Base-by-base conservation (phyloP, 1,284 basidiomycete genomes). In the Blastosporella zonata region DNA sequence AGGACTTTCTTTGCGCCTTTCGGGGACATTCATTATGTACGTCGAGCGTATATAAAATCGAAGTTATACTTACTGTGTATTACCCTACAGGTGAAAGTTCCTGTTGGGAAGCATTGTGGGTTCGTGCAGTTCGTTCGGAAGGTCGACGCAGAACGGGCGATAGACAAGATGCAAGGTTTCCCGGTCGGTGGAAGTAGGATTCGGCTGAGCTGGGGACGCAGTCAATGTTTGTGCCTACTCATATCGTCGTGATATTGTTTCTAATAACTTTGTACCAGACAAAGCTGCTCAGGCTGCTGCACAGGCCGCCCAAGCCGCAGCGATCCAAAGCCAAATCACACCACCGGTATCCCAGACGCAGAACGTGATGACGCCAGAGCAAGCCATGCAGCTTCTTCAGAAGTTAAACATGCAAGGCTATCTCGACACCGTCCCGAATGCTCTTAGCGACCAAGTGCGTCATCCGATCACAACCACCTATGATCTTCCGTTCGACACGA, bases 151-250 rank as follows among this genome's bases (percentile, higher is more conserved):
- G 92, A 96, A 64, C 77, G 81, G 21, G 93, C 94, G 2, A 97
- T 97, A 57, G 89, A 93, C 67, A 90, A 90, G 67, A 94, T 97
- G 93, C 93, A 97, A 70, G 93, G 92, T 18, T 97, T 94, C 66
- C 91, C 90, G 5, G 87, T 97, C 57, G 90, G 91, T 38, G 92
- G 92, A 10, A 93, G 91, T 54, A 78, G 90, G 56, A 93, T 97
- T 58, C 79, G 93, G 34, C 69, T 97, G 49, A 93, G 90, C 62
- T 97, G 93, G 93, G 93, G 94, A 23, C 78, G 93, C 37, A 90
- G 87, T 67, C 90, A 93, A 79, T 90, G 90, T 92, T 61, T 55
- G 85, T 71, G 18, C 20, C 43, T 23, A 22, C 41, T 27, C 15
- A 21, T 27, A 17, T 4, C 9, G 34, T 47, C n/a, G 23, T 34